A percentile compares a stretch with the other conserved stretches of the same genome.
phyloP scores from a whole-genome alignment of 2,329 filamentous ascomycete genomes.

The Aspergillus melleus region DNA sequence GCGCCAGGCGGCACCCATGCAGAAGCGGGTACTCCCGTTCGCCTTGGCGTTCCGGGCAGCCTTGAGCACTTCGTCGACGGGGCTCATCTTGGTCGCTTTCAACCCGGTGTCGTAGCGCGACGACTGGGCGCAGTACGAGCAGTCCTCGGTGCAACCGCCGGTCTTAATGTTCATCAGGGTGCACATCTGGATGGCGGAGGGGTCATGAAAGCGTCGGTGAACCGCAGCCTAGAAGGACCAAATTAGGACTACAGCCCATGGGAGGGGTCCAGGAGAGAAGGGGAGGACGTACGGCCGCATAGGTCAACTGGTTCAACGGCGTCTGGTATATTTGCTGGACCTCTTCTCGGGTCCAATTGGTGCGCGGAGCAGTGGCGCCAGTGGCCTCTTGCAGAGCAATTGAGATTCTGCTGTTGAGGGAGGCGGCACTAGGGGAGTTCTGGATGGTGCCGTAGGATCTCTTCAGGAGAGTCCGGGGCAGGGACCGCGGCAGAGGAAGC shows the following conservation, averaged over 20 bases:
- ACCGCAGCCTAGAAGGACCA: constrained; percentile 62
- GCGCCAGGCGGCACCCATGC: constrained; percentile 92
- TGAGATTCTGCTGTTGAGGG: constrained; percentile 33
- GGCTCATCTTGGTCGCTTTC: constrained; percentile 74
- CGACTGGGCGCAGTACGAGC: constrained; percentile 88
- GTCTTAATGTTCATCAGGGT: constrained; percentile 97
- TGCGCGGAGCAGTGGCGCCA: constrained; percentile 53
- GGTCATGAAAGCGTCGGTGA: constrained; percentile 83
- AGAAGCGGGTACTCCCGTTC: constrained; percentile 88
- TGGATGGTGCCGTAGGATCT: constrained; percentile 44
- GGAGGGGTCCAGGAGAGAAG: not conserved
- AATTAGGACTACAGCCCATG: not conserved
- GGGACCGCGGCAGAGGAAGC: constrained; percentile 27
- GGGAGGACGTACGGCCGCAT: constrained; percentile 62
- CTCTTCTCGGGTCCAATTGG: constrained; percentile 79
- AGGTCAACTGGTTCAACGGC: constrained; percentile 75
- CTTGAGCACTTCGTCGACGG: constrained; percentile 76
- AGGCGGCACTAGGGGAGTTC: constrained; percentile 30
- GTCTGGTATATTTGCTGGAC: constrained; percentile 80
- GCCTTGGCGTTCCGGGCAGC: constrained; percentile 75
- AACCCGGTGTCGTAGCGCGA: constrained; percentile 77
- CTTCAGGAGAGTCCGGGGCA: constrained; percentile 29
- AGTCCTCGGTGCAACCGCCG: constrained; percentile 88
- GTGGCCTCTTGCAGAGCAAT: constrained; percentile 37
- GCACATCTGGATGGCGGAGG: constrained; percentile 83